Evolutionary conservation across 2,329 filamentous ascomycete species (phyloP), one percentile per base, ranked within the genome.

Genomic region (Pseudogymnoascus sp.): DNA sequence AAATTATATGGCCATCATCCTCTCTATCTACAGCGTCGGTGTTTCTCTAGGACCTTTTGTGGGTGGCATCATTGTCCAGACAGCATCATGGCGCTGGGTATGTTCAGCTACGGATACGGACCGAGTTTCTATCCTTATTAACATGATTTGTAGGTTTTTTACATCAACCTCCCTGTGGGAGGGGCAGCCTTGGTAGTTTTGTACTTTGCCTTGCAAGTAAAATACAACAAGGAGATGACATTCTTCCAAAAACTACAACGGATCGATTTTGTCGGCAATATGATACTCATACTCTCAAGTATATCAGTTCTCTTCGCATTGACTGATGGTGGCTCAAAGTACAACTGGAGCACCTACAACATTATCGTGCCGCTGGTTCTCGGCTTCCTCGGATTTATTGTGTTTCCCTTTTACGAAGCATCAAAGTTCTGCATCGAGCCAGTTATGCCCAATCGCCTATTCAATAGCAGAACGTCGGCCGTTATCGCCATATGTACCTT

Each of bases 1-100:
- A 8, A 72, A 76, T 10, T 81, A 75, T 64, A 71, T 77, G 59
- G 73, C 71, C 1, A 71, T 76, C 7, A 69, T 78, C 2, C 69
- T 75, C 38, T 71, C 72, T 16, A 71, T 76, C 0, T 77, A 75
- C 72, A 75, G 74, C 1, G 60, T 81, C 14, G 79, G 78, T 0
- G 76, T 73, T 23, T 73, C 73, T 0, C 61, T 78, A 5, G 78
- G 72, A 21, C 72, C 72, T 0, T 62, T 73, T n/a, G 50, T 78
- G 6, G 78, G 78, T 18, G 78, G 77, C 12, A 72, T 71, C 3
- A 76, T 78, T 63, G 77, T 74, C 5, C 75, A 75, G 60, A 67
- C 69, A n/a, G 72, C 70, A 1, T 74, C 74, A 0, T 82, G 79
- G 79, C 70, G 76, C 7, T 81, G 77, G 77, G 74, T 77, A 11